Base-by-base conservation (phyloP, 2,329 filamentous ascomycete species). In the Neoarthrinium moseri region DNA sequence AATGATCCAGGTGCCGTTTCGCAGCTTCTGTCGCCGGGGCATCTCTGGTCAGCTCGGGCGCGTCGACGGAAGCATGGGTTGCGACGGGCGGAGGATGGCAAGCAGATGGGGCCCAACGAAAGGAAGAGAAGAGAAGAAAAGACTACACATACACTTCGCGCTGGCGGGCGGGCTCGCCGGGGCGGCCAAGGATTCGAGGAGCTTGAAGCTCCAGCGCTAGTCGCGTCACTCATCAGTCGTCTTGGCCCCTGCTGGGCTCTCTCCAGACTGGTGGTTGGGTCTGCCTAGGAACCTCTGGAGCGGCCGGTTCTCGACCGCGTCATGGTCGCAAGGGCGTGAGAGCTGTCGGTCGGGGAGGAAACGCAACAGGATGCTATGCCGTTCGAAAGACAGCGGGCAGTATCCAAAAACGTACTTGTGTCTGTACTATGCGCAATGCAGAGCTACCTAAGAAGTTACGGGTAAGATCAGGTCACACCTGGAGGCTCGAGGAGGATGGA, bases 1-100 rank as follows among this genome's bases (percentile, higher is more conserved):
- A 45, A 95, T 79, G 56, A 97, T 87, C 65, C 95, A 91, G 35
- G 89, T 94, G 54, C 89, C 89, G 63, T 92, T 87, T 55, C 87
- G 85, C 50, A 95, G 76, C 77, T 91, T 83, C 81, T 85, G 61
- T 60, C 52, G 52, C 65, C 68, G 48, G 73, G 78, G 80, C 74
- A 44, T 76, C 73, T 51, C 73, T 51, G 81, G 70, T 38, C 68
- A 72, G 20, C 41, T 36, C 8, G 21, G 22, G 18, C n/a, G 17
- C 33, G 26, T n/a, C 44, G 40, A 41, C 37, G 24, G 39, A 50
- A 20, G 39, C 29, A 43, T 24, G 37, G 20, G 30, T n/a, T n/a
- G n/a, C n/a, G n/a, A n/a, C n/a, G n/a, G n/a, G n/a, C n/a, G n/a
- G n/a, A 17, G 36, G 41, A 24, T 27, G 17, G 36, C n/a, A 40